These are phyloP conservation scores for Linaria vulgaris DNA, from an alignment of 257 asterid genomes.

Conservation along the genomic window DNA sequence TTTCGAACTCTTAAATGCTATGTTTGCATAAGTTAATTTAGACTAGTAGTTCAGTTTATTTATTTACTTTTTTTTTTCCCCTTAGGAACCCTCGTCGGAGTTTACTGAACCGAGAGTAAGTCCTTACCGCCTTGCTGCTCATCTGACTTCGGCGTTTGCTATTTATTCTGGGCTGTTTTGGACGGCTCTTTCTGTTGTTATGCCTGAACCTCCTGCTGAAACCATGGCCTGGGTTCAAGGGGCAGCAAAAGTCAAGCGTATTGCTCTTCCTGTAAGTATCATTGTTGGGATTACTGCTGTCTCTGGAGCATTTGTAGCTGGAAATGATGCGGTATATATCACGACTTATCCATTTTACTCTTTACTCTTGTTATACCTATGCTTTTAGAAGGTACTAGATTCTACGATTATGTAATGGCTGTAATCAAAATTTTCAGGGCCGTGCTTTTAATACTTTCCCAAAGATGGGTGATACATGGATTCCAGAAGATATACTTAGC, in stretches of 20 bases:
- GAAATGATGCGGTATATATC: constrained; percentile 88
- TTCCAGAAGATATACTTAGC: constrained; percentile 72
- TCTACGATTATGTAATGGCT: constrained; percentile 17
- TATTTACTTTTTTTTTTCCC: constrained; percentile 25
- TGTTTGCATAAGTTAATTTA: constrained; percentile 4
- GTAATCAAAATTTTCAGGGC: constrained; percentile 52
- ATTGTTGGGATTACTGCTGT: constrained; percentile 87
- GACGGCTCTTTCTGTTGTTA: constrained; percentile 90
- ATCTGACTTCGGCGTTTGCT: constrained; percentile 88
- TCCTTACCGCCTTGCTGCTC: constrained; percentile 96
- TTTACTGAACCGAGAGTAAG: constrained; percentile 90
- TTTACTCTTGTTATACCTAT: constrained; percentile 7
- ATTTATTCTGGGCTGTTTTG: constrained; percentile 88
- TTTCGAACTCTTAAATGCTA: constrained; percentile 13
- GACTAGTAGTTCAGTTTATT: neutral
- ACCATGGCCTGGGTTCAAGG: constrained; percentile 79
- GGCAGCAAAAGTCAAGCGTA: constrained; percentile 81
- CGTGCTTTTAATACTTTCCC: constrained; percentile 95
- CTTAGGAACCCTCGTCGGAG: constrained; percentile 81
- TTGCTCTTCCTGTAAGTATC: constrained; percentile 77
- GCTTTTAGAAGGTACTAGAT: constrained; percentile 8
- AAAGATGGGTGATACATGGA: constrained; percentile 89
- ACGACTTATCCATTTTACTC: constrained; percentile 15
- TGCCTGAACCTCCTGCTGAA: constrained; percentile 95
- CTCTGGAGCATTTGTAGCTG: constrained; percentile 99